Evolutionary conservation across 306 rosid species (phyloP), one percentile per base, ranked within the genome.

Genomic region (Styphnolobium japonicum): DNA sequence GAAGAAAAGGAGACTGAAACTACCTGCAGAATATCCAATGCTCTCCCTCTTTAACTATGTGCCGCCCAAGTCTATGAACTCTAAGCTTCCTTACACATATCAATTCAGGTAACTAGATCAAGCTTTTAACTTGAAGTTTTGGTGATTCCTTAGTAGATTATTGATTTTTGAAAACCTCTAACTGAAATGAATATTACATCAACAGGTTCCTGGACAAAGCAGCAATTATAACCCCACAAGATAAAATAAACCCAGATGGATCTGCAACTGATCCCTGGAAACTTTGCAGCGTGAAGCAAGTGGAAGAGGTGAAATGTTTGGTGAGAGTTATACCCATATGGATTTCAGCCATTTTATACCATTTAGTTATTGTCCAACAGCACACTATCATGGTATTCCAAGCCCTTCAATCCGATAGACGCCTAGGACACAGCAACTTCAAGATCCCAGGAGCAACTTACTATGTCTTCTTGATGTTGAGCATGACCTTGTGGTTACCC

Each of bases 251-350:
- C 10, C 79, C 72, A 8, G 97, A 94, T 81, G 97, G 97, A 52
- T 91, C 97, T 39, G 80, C 95, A 16, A 61, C 75, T 40, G 80
- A 92, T 55, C 97, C 93, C 2, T 94, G 98, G 98, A 85, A 75
- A 14, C 93, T 92, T 12, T 91, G 92, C 86, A 82, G 88, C 56
- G 52, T 85, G 42, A 97, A 94, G 77, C 95, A 94, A 86, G 97
- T 94, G 88, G 98, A 94, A 85, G 97, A 92, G 82, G 77, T 84
- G 71, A 94, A 94, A 67, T 90, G 97, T 73, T 16, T 91, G 51
- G 4, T 86, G 46, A 94, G 95, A 83, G 90, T 91, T 4, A 55
- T 94, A 11, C 98, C 98, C 12, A 81, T 92, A 71, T 89, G 92
- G 95, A 7, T 82, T 5, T 31, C 97, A 42, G 90, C 81, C 14